phyloP scores from a whole-genome alignment of 2,329 filamentous ascomycete species.

The Diaporthe helianthi region DNA sequence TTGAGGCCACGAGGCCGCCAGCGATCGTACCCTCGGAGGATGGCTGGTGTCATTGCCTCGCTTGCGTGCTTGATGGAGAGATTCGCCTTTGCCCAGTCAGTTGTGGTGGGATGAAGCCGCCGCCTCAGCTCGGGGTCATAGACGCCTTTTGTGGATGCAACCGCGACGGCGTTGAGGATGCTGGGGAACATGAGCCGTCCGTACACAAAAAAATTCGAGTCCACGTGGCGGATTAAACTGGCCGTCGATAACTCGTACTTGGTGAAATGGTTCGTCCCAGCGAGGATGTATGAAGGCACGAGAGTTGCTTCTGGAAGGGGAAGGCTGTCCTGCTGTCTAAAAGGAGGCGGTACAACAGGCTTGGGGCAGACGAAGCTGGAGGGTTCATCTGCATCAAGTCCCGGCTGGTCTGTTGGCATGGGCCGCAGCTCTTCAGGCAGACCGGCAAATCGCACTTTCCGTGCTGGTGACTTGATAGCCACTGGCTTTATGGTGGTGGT shows the following conservation, averaged over 20 bases:
- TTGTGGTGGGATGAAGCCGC: neutral
- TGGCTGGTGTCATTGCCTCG: neutral
- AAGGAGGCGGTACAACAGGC: neutral
- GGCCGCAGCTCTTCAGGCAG: neutral
- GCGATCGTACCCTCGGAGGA: neutral
- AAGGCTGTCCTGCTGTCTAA: neutral
- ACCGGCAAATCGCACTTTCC: conserved; percentile 1
- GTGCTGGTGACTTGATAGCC: neutral
- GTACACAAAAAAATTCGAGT: neutral
- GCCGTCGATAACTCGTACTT: neutral
- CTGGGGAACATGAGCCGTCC: conserved; percentile 1
- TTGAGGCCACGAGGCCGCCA: neutral
- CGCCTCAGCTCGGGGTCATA: neutral
- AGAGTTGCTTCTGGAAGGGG: neutral
- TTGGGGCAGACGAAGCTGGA: neutral
- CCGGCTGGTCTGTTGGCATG: neutral
- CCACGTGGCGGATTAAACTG: neutral
- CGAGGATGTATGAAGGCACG: neutral
- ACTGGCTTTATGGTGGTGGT: neutral
- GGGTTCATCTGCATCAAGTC: neutral
- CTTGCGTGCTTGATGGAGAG: conserved; percentile 2
- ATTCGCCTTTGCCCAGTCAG: neutral
- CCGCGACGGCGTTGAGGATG: neutral
- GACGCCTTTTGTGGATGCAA: neutral
- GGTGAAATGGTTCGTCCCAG: neutral